Conservation (phyloP, 169 alveolate species). For the Plasmodium sp. region DNA sequence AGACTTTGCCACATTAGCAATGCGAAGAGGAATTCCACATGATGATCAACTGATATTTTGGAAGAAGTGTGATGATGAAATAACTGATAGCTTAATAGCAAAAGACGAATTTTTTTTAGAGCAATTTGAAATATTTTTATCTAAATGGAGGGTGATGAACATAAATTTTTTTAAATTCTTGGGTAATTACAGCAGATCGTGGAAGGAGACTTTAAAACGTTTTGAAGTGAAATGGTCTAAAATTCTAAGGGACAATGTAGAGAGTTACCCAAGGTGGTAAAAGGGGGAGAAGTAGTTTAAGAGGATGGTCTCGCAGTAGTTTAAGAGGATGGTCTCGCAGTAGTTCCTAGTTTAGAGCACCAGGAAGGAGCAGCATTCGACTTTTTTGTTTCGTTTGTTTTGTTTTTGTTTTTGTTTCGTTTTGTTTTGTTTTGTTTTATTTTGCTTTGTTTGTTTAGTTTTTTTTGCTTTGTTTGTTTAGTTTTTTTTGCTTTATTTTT, state of each 20-base stretch:
- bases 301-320: too few species aligned
- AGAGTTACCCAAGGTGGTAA: neutral
- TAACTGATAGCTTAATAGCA: neutral
- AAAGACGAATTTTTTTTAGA: neutral
- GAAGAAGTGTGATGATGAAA: neutral
- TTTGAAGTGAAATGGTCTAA: neutral
- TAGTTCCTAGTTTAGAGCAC: too few species aligned
- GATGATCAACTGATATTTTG: neutral
- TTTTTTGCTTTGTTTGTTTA: too few species aligned
- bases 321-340: too few species aligned
- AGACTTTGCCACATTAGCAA: neutral
- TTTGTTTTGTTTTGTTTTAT: too few species aligned
- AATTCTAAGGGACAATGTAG: neutral
- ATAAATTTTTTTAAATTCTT: neutral
- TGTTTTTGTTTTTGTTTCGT: too few species aligned
- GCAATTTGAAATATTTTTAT: neutral
- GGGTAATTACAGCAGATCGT: neutral
- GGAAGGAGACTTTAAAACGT: neutral
- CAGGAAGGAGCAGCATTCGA: too few species aligned
- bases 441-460: too few species aligned
- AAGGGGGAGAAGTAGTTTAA: neutral
- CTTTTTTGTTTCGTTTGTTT: too few species aligned
- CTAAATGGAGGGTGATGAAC: neutral
- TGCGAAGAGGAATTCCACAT: neutral
- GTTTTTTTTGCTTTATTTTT: too few species aligned